phyloP scores from a whole-genome alignment of 352 stramenopile genomes.

The Globisporangium splendens region DNA sequence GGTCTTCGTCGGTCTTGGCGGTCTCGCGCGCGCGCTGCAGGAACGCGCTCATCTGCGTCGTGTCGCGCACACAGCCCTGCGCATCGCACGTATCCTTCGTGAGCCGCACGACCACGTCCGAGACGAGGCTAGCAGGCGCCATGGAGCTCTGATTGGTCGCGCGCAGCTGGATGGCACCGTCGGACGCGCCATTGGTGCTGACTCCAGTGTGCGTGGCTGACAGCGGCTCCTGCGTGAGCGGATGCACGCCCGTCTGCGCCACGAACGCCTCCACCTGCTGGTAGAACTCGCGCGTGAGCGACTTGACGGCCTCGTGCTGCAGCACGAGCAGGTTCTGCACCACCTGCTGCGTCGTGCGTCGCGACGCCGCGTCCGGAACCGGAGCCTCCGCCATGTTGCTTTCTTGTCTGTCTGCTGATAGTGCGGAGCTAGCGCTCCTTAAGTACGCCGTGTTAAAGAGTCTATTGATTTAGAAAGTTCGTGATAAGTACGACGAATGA shows the following conservation, averaged over 20 bases:
- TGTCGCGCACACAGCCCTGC: slow-evolving; percentile 30
- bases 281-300: slow-evolving; percentile 50
- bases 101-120: slow-evolving; percentile 32
- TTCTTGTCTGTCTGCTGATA: too few species aligned
- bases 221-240: slow-evolving; percentile 30
- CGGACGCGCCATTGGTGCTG: slow-evolving; percentile 27
- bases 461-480: too few species aligned
- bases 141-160: too few species aligned
- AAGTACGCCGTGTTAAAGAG: too few species aligned
- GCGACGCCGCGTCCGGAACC: too few species aligned
- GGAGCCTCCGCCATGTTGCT: slow-evolving; percentile 1
- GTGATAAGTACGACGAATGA: too few species aligned
- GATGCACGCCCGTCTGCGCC: slow-evolving; percentile 45
- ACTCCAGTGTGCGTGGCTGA: slow-evolving; percentile 13
- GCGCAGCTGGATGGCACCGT: slow-evolving; percentile 16
- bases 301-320: slow-evolving; percentile 42
- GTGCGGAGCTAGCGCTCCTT: too few species aligned
- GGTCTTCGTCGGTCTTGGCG: slow-evolving; percentile 47
- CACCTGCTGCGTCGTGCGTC: slow-evolving; percentile 16
- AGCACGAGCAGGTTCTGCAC: slow-evolving; percentile 61
- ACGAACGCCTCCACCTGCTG: slow-evolving; percentile 67
- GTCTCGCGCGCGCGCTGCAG: slow-evolving; percentile 26
- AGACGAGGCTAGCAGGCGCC: slow-evolving; percentile 31
- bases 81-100: slow-evolving; percentile 36
- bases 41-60: slow-evolving; percentile 36